A percentile compares a stretch with the other conserved stretches of the same genome.
Conservation (phyloP, 345 rosid genomes). For the Erucastrum elatum region DNA sequence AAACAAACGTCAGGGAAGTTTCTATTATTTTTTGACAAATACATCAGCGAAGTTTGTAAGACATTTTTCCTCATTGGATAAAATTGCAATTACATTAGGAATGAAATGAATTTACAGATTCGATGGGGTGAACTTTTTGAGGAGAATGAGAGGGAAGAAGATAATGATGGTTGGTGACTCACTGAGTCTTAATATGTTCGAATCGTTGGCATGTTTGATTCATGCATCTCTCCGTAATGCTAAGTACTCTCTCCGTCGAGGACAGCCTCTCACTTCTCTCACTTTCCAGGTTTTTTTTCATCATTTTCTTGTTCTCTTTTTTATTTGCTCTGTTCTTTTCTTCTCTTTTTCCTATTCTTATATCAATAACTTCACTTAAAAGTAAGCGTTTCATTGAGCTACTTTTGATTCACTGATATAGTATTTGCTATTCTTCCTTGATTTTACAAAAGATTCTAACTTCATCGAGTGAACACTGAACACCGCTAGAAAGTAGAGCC, state of each 20-base stretch:
- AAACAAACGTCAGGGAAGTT: neutral
- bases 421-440: conserved; percentile 17
- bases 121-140: conserved; percentile 66
- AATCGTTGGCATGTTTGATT: conserved; percentile 75
- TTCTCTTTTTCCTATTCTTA: neutral
- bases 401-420: conserved; percentile 1
- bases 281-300: conserved; percentile 55
- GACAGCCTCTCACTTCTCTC: conserved; percentile 50
- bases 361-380: conserved; percentile 26
- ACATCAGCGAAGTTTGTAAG: neutral
- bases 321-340: neutral
- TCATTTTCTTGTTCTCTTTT: neutral
- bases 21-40: too few species aligned
- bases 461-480: conserved; percentile 28
- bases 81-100: neutral
- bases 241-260: conserved; percentile 41
- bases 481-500: conserved; percentile 19
- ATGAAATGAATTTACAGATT: conserved; percentile 52
- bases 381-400: conserved; percentile 8
- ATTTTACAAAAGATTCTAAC: conserved; percentile 9
- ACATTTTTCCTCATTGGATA: neutral
- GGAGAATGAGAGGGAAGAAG: conserved; percentile 87
- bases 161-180: conserved; percentile 99
- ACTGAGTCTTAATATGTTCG: conserved; percentile 76
- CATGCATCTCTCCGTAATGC: conserved; percentile 69